A percentile compares a stretch with the other conserved stretches of the same genome.
Evolutionary conservation across 306 rosid genomes (phyloP).

Genomic region (Prunus mume): DNA sequence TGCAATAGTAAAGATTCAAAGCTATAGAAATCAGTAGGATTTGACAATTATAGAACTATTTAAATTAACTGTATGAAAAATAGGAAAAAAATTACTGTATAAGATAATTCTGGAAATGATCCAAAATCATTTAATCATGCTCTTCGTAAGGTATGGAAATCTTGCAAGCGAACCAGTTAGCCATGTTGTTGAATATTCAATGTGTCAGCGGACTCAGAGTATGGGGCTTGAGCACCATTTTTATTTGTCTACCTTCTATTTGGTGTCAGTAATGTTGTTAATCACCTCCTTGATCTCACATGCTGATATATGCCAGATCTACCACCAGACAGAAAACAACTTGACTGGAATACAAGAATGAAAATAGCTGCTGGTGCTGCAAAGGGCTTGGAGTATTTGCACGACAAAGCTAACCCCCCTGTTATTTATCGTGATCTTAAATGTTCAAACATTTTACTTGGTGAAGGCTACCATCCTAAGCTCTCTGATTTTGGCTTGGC

Average conservation of each 20-base stretch:
- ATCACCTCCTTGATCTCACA: slow-evolving; percentile 4
- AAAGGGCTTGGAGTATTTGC: slow-evolving; percentile 59
- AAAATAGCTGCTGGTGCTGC: slow-evolving; percentile 60
- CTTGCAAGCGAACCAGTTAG: slow-evolving; percentile 2
- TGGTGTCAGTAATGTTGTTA: background rate
- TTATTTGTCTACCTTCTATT: background rate
- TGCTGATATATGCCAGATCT: slow-evolving; percentile 37
- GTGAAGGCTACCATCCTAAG: slow-evolving; percentile 47
- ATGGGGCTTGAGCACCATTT: background rate
- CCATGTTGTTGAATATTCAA: background rate
- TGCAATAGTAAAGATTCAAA: background rate
- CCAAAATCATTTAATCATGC: slow-evolving; percentile 8
- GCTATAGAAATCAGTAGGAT: slow-evolving; percentile 3
- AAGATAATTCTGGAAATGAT: background rate
- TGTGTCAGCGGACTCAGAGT: background rate
- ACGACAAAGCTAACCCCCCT: slow-evolving; percentile 56
- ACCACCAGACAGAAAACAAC: slow-evolving; percentile 45
- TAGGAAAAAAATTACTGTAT: background rate
- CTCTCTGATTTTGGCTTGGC: slow-evolving; percentile 62
- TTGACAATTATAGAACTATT: background rate
- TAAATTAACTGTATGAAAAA: background rate
- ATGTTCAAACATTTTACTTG: slow-evolving; percentile 55
- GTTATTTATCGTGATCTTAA: slow-evolving; percentile 58
- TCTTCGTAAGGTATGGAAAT: slow-evolving; percentile 7
- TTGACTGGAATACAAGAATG: slow-evolving; percentile 58